Evolutionary conservation across 2,329 filamentous ascomycete species (phyloP).

Genomic region (Fusarium haematococcum): DNA sequence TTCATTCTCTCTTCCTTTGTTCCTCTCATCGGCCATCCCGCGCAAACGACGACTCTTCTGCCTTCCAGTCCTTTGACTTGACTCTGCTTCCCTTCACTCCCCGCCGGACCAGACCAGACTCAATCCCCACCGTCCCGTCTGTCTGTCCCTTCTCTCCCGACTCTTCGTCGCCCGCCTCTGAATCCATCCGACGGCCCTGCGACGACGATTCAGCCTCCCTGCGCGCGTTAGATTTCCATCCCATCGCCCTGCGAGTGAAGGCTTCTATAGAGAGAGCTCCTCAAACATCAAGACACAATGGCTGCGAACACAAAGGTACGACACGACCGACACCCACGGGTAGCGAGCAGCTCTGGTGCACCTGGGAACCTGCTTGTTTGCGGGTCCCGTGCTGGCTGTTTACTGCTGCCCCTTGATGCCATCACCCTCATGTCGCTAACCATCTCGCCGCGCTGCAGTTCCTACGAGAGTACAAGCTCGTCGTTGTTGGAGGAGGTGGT

Average conservation of each 20-base stretch:
- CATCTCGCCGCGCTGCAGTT: constrained; percentile 64
- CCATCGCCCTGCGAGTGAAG: constrained; percentile 15
- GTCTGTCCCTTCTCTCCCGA: constrained; percentile 1
- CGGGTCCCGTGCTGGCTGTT: not conserved
- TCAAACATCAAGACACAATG: constrained; percentile 46
- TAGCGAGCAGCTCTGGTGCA: not conserved
- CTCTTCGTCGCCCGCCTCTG: constrained; percentile 22
- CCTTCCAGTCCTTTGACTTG: constrained; percentile 4
- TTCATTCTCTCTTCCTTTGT: constrained; percentile 37
- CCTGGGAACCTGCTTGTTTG: not conserved
- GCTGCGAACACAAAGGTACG: constrained; percentile 53
- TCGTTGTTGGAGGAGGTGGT: constrained; percentile 97
- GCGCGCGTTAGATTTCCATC: constrained; percentile 35
- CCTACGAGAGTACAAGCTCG: constrained; percentile 92
- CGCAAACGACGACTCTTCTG: constrained; percentile 17
- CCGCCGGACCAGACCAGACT: constrained; percentile 2
- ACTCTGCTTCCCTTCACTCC: not conserved
- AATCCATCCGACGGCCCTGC: constrained; percentile 27
- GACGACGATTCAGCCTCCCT: constrained; percentile 29
- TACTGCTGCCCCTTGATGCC: not conserved
- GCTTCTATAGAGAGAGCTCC: constrained; percentile 36
- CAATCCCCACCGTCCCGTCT: constrained; percentile 9
- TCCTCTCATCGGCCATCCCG: constrained; percentile 23
- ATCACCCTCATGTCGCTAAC: constrained; percentile 31
- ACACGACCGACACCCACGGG: not conserved